These are phyloP conservation scores for Saccharomycopsis sp. DNA, from an alignment of 805 yeast species.

Conservation along the genomic window DNA sequence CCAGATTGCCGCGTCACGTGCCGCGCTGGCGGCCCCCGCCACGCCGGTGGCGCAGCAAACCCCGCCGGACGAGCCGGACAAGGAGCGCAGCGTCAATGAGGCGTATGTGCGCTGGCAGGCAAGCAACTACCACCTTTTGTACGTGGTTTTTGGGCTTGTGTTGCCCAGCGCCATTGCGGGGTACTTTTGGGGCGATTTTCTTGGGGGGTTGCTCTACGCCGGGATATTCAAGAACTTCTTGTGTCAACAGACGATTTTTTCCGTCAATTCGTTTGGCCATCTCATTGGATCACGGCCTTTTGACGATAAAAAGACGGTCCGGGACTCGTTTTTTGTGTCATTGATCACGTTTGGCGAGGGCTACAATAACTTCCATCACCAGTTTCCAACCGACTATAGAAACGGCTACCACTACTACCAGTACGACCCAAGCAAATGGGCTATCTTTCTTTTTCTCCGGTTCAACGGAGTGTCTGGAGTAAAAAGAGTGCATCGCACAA, in stretches of 20 bases:
- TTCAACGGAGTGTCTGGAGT: constrained; percentile 55
- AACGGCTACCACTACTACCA: constrained; percentile 65
- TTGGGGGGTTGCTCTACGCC: constrained; percentile 73
- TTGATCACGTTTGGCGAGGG: constrained; percentile 84
- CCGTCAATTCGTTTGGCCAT: constrained; percentile 82
- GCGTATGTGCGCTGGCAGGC: constrained; percentile 61
- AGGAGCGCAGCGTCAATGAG: constrained; percentile 56
- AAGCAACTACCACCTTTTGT: constrained; percentile 55
- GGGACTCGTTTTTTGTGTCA: constrained; percentile 48
- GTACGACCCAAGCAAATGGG: constrained; percentile 85
- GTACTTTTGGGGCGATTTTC: constrained; percentile 61
- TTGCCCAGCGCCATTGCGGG: constrained; percentile 65
- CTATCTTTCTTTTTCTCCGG: constrained; percentile 43
- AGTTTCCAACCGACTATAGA: constrained; percentile 86
- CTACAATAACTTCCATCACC: constrained; percentile 90
- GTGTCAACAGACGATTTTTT: constrained; percentile 74
- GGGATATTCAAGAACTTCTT: constrained; percentile 66
- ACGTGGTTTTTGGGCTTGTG: constrained; percentile 44
- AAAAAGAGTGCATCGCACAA: constrained; percentile 45
- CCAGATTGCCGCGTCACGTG: constrained; percentile 4
- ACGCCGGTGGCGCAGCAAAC: background rate
- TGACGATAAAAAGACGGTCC: constrained; percentile 67
- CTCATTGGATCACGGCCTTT: constrained; percentile 65
- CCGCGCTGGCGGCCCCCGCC: background rate
- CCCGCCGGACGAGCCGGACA: constrained; percentile 25